These are phyloP conservation scores for Crithidia brevicula DNA, from an alignment of 208 protist species.

Conservation along the genomic window DNA sequence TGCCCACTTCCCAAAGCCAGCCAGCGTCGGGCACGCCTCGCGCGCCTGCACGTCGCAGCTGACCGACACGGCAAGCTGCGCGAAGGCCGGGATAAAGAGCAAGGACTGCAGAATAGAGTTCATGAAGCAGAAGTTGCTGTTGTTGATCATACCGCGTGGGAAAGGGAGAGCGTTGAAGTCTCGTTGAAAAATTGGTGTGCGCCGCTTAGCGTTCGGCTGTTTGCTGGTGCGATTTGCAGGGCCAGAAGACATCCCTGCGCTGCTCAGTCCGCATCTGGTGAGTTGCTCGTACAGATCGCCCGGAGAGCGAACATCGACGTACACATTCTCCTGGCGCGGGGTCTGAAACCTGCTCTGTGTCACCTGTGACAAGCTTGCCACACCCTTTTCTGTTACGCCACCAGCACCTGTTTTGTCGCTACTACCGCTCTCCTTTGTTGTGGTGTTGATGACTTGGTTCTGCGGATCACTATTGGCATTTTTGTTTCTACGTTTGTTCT, in stretches of 20 bases:
- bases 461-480: neutral
- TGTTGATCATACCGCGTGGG: slow-evolving; percentile 76
- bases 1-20: slow-evolving; percentile 64
- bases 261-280: neutral
- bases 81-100: slow-evolving; percentile 69
- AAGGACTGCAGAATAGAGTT: slow-evolving; percentile 77
- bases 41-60: slow-evolving; percentile 29
- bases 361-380: no score
- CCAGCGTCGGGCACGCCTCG: slow-evolving; percentile 47
- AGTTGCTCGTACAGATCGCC: slow-evolving; percentile 22
- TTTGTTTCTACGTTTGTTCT: slow-evolving; percentile 11
- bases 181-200: slow-evolving; percentile 27
- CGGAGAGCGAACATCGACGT: slow-evolving; percentile 11
- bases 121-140: slow-evolving; percentile 87
- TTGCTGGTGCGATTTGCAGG: neutral
- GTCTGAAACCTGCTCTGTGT: slow-evolving; percentile 3
- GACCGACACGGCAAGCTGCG: slow-evolving; percentile 63
- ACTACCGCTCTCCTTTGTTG: neutral
- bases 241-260: neutral
- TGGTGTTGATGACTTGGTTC: neutral
- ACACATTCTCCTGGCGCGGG: slow-evolving; percentile 26
- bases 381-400: no score
- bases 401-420: no score
- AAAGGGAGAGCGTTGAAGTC: slow-evolving; percentile 44
- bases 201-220: neutral